Conservation (phyloP, 108 stramenopile genomes). For the Skeletonema costatum region DNA sequence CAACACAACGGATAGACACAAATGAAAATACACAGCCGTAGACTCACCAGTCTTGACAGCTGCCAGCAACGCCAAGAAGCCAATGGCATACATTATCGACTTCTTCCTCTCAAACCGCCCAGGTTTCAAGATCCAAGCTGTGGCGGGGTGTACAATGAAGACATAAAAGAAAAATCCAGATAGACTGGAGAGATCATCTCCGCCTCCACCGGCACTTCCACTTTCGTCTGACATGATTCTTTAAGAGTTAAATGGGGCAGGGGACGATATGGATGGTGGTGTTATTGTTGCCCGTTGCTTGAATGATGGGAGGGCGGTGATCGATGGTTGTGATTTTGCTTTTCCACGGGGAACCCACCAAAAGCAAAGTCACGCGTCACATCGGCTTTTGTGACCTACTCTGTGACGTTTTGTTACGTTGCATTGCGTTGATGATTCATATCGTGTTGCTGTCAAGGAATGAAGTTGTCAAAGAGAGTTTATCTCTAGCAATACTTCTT, state of each 20-base stretch:
- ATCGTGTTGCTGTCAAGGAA: too few species aligned
- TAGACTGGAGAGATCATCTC: constrained; percentile 86
- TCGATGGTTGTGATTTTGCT: too few species aligned
- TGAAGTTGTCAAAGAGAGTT: too few species aligned
- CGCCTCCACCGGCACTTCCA: constrained; percentile 38
- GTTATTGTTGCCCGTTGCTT: not conserved
- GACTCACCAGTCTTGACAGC: constrained; percentile 91
- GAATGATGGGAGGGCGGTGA: not conserved
- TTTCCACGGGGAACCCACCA: too few species aligned
- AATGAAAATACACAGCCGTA: not conserved
- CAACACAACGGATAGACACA: not conserved
- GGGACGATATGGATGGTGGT: not conserved
- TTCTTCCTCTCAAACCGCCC: constrained; percentile 91
- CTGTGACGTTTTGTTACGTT: too few species aligned
- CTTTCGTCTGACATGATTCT: constrained; percentile 43
- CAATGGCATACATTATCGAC: constrained; percentile 94
- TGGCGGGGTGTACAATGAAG: constrained; percentile 96
- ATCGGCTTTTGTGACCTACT: too few species aligned
- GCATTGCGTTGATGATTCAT: too few species aligned
- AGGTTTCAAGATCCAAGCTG: constrained; percentile 95
- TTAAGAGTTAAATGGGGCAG: not conserved
- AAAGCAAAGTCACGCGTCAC: too few species aligned
- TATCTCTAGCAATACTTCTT: too few species aligned
- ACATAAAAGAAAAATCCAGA: constrained; percentile 96
- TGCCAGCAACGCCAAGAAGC: constrained; percentile 88